phyloP scores from a whole-genome alignment of 75 land plant genomes.

The Cryptomeria japonica region DNA sequence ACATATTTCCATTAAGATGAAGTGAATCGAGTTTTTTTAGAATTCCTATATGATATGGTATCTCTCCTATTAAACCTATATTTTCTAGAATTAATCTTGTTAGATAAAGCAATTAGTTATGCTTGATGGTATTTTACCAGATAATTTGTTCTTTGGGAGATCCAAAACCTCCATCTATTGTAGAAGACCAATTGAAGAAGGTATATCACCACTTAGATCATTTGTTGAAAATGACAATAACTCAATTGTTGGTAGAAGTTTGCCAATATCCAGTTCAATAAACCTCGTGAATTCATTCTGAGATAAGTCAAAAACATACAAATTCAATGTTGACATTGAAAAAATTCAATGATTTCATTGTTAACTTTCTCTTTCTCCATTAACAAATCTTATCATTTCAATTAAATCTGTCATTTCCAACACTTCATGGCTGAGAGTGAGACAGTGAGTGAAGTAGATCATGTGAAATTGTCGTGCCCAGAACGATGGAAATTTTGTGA shows the following conservation, averaged over 20 bases:
- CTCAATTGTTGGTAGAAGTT: background rate
- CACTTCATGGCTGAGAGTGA: too few species aligned
- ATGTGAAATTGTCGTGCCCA: too few species aligned
- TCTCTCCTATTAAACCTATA: background rate
- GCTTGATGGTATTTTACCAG: background rate
- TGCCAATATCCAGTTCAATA: background rate
- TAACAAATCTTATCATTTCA: too few species aligned
- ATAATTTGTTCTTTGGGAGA: background rate
- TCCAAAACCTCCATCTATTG: background rate
- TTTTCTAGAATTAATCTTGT: background rate
- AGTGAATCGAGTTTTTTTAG: background rate
- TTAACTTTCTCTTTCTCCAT: too few species aligned
- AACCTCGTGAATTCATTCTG: background rate
- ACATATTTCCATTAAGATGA: constrained; percentile 15
- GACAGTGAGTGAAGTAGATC: too few species aligned
- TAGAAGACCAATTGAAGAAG: background rate
- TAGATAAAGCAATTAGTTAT: background rate
- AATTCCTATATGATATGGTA: background rate
- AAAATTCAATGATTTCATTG: too few species aligned
- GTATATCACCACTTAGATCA: background rate
- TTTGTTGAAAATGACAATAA: background rate
- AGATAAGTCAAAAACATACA: background rate
- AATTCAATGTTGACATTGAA: background rate
- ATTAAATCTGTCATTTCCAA: too few species aligned
- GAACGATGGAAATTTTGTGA: too few species aligned